Base-by-base conservation (phyloP, 768 basidiomycete genomes). In the Crucibulum laeve region DNA sequence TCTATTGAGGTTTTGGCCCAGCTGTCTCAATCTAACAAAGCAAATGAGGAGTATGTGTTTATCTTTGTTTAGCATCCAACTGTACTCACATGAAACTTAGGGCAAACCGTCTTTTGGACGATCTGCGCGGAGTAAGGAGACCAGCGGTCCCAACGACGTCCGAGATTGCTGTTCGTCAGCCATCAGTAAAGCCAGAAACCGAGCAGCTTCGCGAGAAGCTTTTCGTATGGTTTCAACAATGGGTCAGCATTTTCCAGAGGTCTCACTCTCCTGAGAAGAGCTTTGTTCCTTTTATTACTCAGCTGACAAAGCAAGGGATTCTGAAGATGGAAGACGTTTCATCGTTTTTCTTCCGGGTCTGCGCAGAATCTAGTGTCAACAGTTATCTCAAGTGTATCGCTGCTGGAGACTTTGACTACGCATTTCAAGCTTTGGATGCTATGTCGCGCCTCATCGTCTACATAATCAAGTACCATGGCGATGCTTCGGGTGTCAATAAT, bases 401-500 rank as follows among this genome's bases (percentile, higher is more conserved):
- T 19, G 70, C 80, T 7, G 84, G 86, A 35, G 87, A 91, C 55
- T 79, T 75, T 48, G 79, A 79, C 25, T 79, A 80, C 44, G 82
- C 89, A 18, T 97, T 94, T 72, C 92, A 91, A 60, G 88, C 92
- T 13, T 72, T 98, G 54, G 96, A 99, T 63, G 93, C 96, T 1
- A 82, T 97, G 73, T 91, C 95, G 26, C 82, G 92, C 50, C 73
- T 99, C 48, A 91, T 99, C 51, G 88, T 91, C 25, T 92, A 96
- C 64, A 94, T 99, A 68, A 93, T 98, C 79, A 98, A 98, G 71
- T 97, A 98, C 62, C 95, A 98, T 53, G 96, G 94, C 8, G 96
- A 99, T 67, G 90, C 93, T 21, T 82, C 87, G 10, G 92, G 90
- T 7, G 75, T 90, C 46, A 90, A 93, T 64, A 91, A 91, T 54